These are phyloP conservation scores for Euphorbia schlechtendalii DNA, from an alignment of 441 rosid species.

Conservation along the genomic window DNA sequence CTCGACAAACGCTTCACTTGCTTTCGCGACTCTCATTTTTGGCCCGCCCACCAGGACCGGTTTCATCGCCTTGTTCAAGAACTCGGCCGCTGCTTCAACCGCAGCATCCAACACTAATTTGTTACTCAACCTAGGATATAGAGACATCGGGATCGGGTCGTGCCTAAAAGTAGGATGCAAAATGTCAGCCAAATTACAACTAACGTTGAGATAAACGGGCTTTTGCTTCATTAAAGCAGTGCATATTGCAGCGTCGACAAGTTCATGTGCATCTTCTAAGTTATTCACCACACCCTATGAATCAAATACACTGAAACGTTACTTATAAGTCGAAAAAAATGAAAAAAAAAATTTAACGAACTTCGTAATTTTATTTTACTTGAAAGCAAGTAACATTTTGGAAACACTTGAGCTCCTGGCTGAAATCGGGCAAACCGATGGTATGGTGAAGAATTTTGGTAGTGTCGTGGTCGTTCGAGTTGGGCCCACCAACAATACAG, in stretches of 20 bases:
- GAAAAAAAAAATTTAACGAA: too few relatives aligned
- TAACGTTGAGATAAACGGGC: constrained; percentile 8
- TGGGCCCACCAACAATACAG: too few relatives aligned
- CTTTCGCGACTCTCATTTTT: neutral
- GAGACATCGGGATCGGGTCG: neutral
- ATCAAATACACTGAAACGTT: too few relatives aligned
- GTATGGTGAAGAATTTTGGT: too few relatives aligned
- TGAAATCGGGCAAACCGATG: too few relatives aligned
- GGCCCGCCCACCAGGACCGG: constrained; percentile 9
- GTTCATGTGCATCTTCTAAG: constrained; percentile 5
- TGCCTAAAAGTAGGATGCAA: constrained; percentile 1
- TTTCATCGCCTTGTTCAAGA: constrained; percentile 3
- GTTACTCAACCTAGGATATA: neutral
- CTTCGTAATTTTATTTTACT: too few relatives aligned
- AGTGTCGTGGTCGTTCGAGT: too few relatives aligned
- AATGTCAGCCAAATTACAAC: neutral
- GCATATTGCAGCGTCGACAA: constrained; percentile 1
- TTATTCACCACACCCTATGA: neutral
- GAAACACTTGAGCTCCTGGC: too few relatives aligned
- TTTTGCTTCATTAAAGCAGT: constrained; percentile 4
- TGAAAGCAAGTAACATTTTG: too few relatives aligned
- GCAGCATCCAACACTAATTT: neutral
- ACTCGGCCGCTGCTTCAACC: constrained; percentile 3
- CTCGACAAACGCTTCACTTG: neutral
- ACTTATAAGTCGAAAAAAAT: too few relatives aligned